Base-by-base conservation (phyloP, 768 basidiomycete genomes). In the Exidia glandulosa region DNA sequence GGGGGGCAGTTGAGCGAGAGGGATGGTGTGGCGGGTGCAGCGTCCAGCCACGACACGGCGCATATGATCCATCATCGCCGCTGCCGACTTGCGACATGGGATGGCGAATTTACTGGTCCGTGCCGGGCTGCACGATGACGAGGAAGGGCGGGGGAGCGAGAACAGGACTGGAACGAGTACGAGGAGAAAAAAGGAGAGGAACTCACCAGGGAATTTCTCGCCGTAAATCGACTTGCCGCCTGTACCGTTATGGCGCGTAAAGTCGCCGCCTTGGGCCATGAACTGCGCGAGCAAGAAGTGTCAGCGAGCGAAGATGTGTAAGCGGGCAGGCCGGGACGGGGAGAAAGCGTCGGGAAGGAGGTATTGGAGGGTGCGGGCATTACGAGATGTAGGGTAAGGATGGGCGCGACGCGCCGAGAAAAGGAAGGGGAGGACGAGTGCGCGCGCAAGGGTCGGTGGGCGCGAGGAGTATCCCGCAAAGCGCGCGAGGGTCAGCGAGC, bases 231-330 rank as follows among this genome's bases (percentile, higher is more conserved):
- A 86, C 73, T 85, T 87, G 52, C 89, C 90, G 61, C 89, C 90
- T 9, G 87, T 88, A 16, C 89, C 89, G 61, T 87, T 74, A 31
- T 72, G 68, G 16, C 61, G 65, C 63, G 85, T 87, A 71, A 95
- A 95, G 70, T 94, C 91, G 59, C 93, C 93, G 29, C 90, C 92
- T 72, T 94, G 92, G 60, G 90, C 77, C 89, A 92, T 92, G 75
- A 92, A 94, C 45, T 62, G 66, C n/a, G n/a, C n/a, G n/a, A n/a
- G n/a, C n/a, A n/a, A n/a, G n/a, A n/a, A n/a, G n/a, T n/a, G 74
- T 60, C 1, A 33, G 6, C 7, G 62, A 41, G 30, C 19, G 30
- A n/a, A n/a, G 32, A 32, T 32, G n/a, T 19, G 48, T 55, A 57
- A 62, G 59, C 12, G n/a, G n/a, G n/a, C n/a, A n/a, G n/a, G n/a